A percentile compares a stretch with the other conserved stretches of the same genome.
Evolutionary conservation across 75 land plant genomes (phyloP).

Genomic region (Picea glauca): DNA sequence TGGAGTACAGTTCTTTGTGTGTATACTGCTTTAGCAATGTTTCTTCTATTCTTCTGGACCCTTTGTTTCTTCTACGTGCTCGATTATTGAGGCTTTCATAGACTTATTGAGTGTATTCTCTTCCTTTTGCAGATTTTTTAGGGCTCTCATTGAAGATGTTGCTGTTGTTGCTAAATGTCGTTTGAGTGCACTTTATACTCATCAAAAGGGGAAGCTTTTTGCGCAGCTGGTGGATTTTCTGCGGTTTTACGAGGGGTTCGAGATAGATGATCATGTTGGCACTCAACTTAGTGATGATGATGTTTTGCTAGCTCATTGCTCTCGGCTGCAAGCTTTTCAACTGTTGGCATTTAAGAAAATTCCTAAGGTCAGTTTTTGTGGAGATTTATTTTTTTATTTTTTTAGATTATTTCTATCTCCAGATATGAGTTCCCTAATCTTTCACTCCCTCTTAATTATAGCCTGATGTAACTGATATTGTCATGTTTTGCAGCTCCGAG

Average conservation of each 20-base stretch:
- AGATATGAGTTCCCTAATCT: not conserved
- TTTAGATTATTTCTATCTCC: not conserved
- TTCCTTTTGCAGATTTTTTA: constrained; percentile 18
- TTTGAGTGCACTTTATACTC: constrained; percentile 78
- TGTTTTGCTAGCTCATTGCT: constrained; percentile 79
- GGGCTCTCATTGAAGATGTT: constrained; percentile 81
- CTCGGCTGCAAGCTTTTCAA: constrained; percentile 77
- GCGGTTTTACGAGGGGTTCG: constrained; percentile 90
- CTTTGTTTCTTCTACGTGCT: no score
- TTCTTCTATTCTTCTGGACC: no score
- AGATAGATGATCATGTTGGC: constrained; percentile 90
- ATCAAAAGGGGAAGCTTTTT: constrained; percentile 83
- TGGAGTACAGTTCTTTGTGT: no score
- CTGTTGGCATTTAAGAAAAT: constrained; percentile 67
- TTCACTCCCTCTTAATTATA: not conserved
- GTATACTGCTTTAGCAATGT: no score
- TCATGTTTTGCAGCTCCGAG: constrained; percentile 56
- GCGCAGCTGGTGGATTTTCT: constrained; percentile 89
- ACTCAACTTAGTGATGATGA: constrained; percentile 81
- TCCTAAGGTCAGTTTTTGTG: constrained; percentile 58
- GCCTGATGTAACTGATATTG: not conserved
- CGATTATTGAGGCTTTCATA: not conserved
- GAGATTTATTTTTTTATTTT: not conserved
- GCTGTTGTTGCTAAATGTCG: constrained; percentile 91
- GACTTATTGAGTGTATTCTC: not conserved